Evolutionary conservation across 2,329 filamentous ascomycete species (phyloP), one percentile per base, ranked within the genome.

Genomic region (Fusarium praegraminearum): DNA sequence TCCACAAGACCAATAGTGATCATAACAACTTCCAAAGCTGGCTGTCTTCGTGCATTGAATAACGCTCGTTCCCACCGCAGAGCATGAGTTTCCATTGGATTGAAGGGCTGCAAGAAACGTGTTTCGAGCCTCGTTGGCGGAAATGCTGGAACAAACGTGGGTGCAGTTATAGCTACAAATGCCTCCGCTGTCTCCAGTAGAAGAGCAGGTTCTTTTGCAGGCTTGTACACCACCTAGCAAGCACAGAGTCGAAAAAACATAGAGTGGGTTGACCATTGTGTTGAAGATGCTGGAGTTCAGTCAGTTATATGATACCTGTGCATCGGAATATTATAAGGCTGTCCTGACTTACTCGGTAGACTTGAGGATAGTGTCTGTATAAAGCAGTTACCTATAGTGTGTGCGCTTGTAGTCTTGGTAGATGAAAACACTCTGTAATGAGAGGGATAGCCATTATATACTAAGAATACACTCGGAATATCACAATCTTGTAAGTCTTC

Each of bases 21-120:
- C n/a, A 8, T 54, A 62, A 33, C 59, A 62, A 13, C 59, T 62
- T 24, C 46, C 59, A 24, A 62, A 62, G 2, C n/a, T 54, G 10
- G 26, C 35, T 0, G 57, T 62, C 40, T 62, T 62, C 4, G 9
- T 62, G 32, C 59, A 62, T 6, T 22, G 26, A 9, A 62, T 47
- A 1, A 33, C 36, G 5, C 59, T 62, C 1, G 57, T 62, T 20
- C 59, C 59, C 6, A 62, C 22, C 0, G 45, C 57, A 35, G 57
- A 54, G 16, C 59, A 62, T 3, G 45, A 62, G n/a, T 54, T 45
- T 0, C 59, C 59, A 1, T 33, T 47, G 2, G 33, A 26, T 33
- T 62, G 59, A 0, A 62, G 40, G 3, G 57, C 59, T 1, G n/a
- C 57, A 11, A 62, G 57, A 4, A 62, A 62, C 0, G 32, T 62